A percentile compares a stretch with the other conserved stretches of the same genome.
These are phyloP conservation scores for Cylindrotheca fusiformis DNA, from an alignment of 108 stramenopile genomes.

Conservation along the genomic window DNA sequence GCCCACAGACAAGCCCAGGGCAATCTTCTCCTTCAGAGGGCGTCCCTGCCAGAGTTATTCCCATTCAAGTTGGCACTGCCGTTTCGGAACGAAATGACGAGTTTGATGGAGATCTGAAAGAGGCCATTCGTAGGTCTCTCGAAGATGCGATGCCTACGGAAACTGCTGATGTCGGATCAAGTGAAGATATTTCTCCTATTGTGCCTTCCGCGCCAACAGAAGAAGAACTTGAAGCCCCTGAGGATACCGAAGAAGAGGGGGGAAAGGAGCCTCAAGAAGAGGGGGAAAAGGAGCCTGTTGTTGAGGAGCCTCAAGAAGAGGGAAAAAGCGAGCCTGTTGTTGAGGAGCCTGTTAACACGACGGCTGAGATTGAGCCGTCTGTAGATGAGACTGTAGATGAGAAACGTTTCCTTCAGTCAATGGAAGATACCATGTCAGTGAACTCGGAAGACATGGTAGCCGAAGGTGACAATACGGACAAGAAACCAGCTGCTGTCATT, in stretches of 20 bases:
- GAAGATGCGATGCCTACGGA: slow-evolving; percentile 27
- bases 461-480: slow-evolving; percentile 6
- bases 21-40: neutral
- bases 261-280: neutral
- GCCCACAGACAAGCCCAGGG: too few species aligned
- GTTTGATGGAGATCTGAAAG: slow-evolving; percentile 46
- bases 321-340: neutral
- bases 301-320: slow-evolving; percentile 1
- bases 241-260: neutral
- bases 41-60: neutral
- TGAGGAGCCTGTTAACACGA: neutral
- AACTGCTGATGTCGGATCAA: neutral
- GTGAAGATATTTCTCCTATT: neutral
- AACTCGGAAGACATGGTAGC: slow-evolving; percentile 27
- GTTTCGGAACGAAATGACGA: slow-evolving; percentile 1
- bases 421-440: slow-evolving; percentile 19
- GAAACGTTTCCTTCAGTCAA: neutral
- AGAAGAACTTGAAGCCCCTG: slow-evolving; percentile 2
- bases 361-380: too few species aligned
- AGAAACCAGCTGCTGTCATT: slow-evolving; percentile 2
- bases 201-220: neutral
- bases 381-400: too few species aligned
- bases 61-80: neutral
- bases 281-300: neutral
- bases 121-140: slow-evolving; percentile 59